Evolutionary conservation across 169 alveolate species (phyloP).

Genomic region (Cryptosporidium viatorum): DNA sequence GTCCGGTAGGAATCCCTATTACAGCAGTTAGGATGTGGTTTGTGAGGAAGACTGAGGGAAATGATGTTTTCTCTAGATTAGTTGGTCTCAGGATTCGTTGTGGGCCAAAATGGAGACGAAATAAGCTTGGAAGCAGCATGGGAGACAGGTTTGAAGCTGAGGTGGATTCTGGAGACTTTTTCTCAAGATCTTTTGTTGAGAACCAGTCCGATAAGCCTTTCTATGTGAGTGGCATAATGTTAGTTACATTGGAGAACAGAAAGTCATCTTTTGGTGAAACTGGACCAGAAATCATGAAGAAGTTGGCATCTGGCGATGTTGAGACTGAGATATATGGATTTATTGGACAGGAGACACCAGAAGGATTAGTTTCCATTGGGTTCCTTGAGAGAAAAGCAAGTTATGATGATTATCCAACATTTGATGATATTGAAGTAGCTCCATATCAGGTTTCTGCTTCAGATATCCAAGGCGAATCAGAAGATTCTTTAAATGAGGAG

Average conservation of each 20-base stretch:
- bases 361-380: slow-evolving; percentile 68
- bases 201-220: slow-evolving; percentile 62
- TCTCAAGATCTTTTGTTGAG: slow-evolving; percentile 53
- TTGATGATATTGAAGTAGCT: slow-evolving; percentile 3
- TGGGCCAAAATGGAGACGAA: slow-evolving; percentile 59
- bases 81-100: slow-evolving; percentile 64
- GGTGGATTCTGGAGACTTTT: slow-evolving; percentile 53
- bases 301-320: slow-evolving; percentile 56
- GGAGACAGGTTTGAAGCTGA: slow-evolving; percentile 71
- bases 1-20: slow-evolving; percentile 55
- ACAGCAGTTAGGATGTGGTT: slow-evolving; percentile 73
- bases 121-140: slow-evolving; percentile 67
- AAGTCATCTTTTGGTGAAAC: slow-evolving; percentile 68
- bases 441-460: slow-evolving; percentile 59
- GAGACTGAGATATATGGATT: slow-evolving; percentile 69
- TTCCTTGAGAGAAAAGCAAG: slow-evolving; percentile 42
- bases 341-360: slow-evolving; percentile 72
- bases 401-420: slow-evolving; percentile 35
- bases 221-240: slow-evolving; percentile 42
- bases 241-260: slow-evolving; percentile 31
- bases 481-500: slow-evolving; percentile 13
- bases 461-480: background rate
- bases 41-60: slow-evolving; percentile 31
- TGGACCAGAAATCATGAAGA: slow-evolving; percentile 49
- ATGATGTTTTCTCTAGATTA: slow-evolving; percentile 36